Percentiles rank a stretch among this genome's conserved stretches.
phyloP scores from a whole-genome alignment of 2,329 filamentous ascomycete species.

The Trichoderma arundinaceum region DNA sequence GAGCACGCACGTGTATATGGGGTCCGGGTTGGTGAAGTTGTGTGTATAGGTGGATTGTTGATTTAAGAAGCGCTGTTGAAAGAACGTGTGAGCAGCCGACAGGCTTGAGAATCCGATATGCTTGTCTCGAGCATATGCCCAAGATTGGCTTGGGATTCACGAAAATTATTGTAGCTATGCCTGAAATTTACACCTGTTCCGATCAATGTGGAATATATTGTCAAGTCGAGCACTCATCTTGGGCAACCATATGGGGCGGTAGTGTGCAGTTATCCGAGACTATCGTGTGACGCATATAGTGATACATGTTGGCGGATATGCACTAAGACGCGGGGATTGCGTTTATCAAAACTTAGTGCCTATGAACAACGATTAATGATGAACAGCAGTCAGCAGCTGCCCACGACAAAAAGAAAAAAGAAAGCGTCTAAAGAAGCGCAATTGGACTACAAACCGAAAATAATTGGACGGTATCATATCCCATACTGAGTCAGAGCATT shows the following conservation, averaged over 20 bases:
- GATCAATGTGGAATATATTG: background rate
- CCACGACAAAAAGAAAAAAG: background rate
- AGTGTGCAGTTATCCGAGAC: slow-evolving; percentile 18
- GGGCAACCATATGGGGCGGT: background rate
- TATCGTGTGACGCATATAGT: background rate
- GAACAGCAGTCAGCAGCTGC: background rate
- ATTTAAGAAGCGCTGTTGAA: no score
- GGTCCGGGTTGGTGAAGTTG: no score
- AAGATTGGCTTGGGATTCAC: background rate
- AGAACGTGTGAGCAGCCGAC: background rate
- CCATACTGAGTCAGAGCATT: background rate
- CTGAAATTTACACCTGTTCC: background rate
- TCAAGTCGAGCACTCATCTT: background rate
- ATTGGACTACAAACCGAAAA: no score
- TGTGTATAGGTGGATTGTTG: no score
- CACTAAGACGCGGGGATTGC: slow-evolving; percentile 3
- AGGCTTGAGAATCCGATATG: background rate
- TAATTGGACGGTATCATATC: background rate
- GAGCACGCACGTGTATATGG: no score
- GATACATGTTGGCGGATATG: background rate
- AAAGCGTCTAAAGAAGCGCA: background rate
- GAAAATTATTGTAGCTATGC: background rate
- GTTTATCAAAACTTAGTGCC: slow-evolving; percentile 13
- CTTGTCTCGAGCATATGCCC: background rate
- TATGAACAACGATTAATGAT: background rate